A percentile compares a stretch with the other conserved stretches of the same genome.
Conservation (phyloP, 371 early-diverging fungal species). For the Mortierella sp. region DNA sequence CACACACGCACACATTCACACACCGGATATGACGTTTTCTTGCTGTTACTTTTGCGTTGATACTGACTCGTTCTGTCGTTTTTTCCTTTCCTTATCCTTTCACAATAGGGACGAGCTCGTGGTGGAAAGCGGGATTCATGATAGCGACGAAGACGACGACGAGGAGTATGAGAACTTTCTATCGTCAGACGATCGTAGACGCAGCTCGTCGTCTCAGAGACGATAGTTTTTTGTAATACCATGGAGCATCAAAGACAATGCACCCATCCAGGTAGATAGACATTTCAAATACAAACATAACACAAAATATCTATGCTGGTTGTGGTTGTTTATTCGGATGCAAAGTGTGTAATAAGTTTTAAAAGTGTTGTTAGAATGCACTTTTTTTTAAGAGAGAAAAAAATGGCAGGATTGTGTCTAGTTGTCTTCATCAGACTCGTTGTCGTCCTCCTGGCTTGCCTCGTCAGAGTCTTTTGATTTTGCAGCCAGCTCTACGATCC, state of each 20-base stretch:
- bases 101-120: conserved; percentile 42
- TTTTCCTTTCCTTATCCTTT: background rate
- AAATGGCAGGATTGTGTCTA: background rate
- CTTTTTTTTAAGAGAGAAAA: background rate
- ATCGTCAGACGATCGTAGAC: background rate
- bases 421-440: conserved; percentile 22
- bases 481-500: conserved; percentile 62
- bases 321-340: background rate
- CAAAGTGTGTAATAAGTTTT: conserved; percentile 7
- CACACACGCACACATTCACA: too few relatives aligned
- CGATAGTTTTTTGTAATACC: background rate
- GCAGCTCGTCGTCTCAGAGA: background rate
- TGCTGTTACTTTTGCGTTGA: too few relatives aligned
- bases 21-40: background rate
- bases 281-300: background rate
- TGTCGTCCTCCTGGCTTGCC: conserved; percentile 11
- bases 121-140: conserved; percentile 39
- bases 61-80: background rate
- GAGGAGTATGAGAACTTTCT: conserved; percentile 20
- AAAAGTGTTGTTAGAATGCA: conserved; percentile 1
- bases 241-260: background rate
- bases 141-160: conserved; percentile 32
- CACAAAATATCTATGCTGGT: background rate
- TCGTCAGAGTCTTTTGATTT: conserved; percentile 33
- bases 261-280: background rate